These are phyloP conservation scores for Penicillium cinerascens DNA, from an alignment of 495 filamentous ascomycete species.

Conservation along the genomic window DNA sequence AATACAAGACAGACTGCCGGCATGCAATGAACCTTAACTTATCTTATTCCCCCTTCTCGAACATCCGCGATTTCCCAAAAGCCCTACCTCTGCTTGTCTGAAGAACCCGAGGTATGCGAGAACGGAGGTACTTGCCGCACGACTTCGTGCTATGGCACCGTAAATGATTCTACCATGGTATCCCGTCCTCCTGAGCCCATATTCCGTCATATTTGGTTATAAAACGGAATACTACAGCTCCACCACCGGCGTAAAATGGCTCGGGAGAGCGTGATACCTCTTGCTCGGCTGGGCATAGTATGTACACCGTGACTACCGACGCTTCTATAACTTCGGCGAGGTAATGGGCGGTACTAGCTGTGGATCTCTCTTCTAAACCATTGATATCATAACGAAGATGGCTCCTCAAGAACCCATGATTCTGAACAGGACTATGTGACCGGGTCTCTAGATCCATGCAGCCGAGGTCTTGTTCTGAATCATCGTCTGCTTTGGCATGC, in stretches of 20 bases:
- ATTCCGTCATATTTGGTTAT: too few species aligned
- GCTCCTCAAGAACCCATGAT: not conserved
- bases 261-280: slow-evolving; percentile 26
- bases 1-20: not conserved
- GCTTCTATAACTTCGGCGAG: slow-evolving; percentile 32
- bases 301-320: slow-evolving; percentile 24
- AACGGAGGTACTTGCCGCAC: slow-evolving; percentile 12
- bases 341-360: slow-evolving; percentile 26
- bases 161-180: too few species aligned
- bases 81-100: not conserved
- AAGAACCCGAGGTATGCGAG: not conserved
- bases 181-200: too few species aligned
- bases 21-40: not conserved
- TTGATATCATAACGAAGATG: not conserved
- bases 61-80: not conserved
- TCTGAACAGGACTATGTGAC: not conserved
- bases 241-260: slow-evolving; percentile 18
- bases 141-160: slow-evolving; percentile 28
- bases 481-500: not conserved
- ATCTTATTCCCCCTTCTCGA: not conserved
- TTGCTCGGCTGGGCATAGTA: slow-evolving; percentile 35
- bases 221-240: slow-evolving; percentile 33
- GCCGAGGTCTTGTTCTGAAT: not conserved
- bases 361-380: not conserved
- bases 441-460: not conserved